phyloP scores from a whole-genome alignment of 1,284 basidiomycete species.

The Volvariella volvacea region DNA sequence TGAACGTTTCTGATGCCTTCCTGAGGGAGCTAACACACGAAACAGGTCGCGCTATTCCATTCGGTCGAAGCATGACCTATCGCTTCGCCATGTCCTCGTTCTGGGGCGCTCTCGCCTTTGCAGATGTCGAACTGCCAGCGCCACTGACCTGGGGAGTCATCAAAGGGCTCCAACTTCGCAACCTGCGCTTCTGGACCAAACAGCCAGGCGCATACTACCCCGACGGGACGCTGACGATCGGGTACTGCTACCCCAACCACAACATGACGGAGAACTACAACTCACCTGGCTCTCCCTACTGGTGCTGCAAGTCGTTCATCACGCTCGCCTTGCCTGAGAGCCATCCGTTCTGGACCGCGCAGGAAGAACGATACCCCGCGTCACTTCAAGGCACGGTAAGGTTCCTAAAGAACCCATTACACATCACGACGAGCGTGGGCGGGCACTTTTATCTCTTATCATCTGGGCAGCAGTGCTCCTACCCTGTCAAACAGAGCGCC shows the following conservation, averaged over 20 bases:
- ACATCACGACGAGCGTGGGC: constrained; percentile 57
- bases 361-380: constrained; percentile 57
- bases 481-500: constrained; percentile 70
- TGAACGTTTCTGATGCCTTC: constrained; percentile 9
- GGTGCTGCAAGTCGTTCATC: constrained; percentile 77
- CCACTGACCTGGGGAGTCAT: constrained; percentile 70
- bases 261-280: constrained; percentile 79
- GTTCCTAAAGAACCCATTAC: constrained; percentile 53
- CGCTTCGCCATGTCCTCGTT: constrained; percentile 76
- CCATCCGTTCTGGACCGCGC: constrained; percentile 66
- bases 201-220: constrained; percentile 54
- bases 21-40: background rate
- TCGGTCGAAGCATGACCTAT: constrained; percentile 72
- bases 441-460: constrained; percentile 69
- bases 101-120: constrained; percentile 70
- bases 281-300: constrained; percentile 76
- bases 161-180: constrained; percentile 68
- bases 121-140: constrained; percentile 59
- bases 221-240: constrained; percentile 70
- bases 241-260: constrained; percentile 68
- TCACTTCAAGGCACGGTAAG: constrained; percentile 38
- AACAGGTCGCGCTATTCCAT: constrained; percentile 66
- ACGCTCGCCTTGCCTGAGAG: constrained; percentile 55
- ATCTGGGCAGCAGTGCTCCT: constrained; percentile 74
- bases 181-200: constrained; percentile 64